Evolutionary conservation across 352 stramenopile species (phyloP).

Genomic region (Phytophthora podocarpi): DNA sequence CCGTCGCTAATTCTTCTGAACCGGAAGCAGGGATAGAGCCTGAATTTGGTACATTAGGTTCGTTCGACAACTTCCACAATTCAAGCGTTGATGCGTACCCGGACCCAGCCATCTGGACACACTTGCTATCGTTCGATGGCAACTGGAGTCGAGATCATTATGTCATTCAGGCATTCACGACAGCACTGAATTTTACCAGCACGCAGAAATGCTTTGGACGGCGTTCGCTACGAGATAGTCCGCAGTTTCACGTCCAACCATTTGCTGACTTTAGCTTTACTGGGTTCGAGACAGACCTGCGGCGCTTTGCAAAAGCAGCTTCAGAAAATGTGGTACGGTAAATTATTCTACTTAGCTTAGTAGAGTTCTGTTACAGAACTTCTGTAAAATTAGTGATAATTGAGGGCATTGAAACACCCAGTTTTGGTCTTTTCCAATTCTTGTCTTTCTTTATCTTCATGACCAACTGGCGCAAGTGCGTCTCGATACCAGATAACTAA

Average conservation of each 20-base stretch:
- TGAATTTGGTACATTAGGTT: no score
- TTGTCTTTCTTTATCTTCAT: no score
- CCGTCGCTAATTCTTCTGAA: neutral
- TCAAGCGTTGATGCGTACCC: neutral
- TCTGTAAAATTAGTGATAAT: no score
- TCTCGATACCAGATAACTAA: no score
- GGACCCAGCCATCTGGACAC: conserved; percentile 60
- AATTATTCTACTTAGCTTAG: no score
- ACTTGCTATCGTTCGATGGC: conserved; percentile 61
- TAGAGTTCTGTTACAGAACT: no score
- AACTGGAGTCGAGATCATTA: conserved; percentile 44
- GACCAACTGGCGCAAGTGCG: no score
- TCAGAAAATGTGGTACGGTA: no score
- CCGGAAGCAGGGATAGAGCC: no score
- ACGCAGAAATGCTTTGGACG: conserved; percentile 67
- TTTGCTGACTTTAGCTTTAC: conserved; percentile 5
- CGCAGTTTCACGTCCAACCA: conserved; percentile 18
- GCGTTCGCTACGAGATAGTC: conserved; percentile 6
- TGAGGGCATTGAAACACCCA: no score
- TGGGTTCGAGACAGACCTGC: conserved; percentile 18
- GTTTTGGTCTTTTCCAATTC: no score
- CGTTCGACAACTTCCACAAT: no score
- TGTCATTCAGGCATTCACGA: conserved; percentile 53
- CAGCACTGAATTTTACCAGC: conserved; percentile 31
- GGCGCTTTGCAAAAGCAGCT: conserved; percentile 14